A percentile compares a stretch with the other conserved stretches of the same genome.
phyloP scores from a whole-genome alignment of 2,329 filamentous ascomycete genomes.

The Fusarium chuoi region DNA sequence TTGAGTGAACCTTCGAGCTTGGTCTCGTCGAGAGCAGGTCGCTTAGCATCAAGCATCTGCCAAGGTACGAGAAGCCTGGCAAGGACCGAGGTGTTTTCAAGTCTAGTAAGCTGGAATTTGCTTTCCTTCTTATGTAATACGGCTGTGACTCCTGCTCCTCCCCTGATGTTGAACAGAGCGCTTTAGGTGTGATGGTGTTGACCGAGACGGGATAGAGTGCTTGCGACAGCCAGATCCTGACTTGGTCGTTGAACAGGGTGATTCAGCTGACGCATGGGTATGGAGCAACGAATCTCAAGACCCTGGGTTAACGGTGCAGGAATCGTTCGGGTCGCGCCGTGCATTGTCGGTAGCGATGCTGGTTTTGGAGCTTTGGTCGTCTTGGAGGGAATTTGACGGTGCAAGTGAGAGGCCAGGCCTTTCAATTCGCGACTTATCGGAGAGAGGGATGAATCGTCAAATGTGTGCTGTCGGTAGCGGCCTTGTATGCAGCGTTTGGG shows the following conservation, averaged over 20 bases:
- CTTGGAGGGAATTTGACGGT: background rate
- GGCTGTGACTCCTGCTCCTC: background rate
- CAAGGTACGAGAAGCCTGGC: rapidly evolving
- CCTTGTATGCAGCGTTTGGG: background rate
- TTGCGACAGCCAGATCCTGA: background rate
- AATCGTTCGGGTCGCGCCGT: background rate
- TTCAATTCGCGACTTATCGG: rapidly evolving
- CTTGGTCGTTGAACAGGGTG: background rate
- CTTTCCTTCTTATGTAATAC: too few relatives aligned
- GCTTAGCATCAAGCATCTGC: too few relatives aligned
- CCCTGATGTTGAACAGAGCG: background rate
- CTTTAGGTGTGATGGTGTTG: rapidly evolving
- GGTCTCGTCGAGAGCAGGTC: too few relatives aligned
- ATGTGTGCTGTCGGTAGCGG: background rate
- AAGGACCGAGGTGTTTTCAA: rapidly evolving
- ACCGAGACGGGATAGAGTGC: background rate
- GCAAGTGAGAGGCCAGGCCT: background rate
- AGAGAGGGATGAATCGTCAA: rapidly evolving
- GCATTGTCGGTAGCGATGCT: background rate
- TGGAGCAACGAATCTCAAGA: background rate
- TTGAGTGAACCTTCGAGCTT: too few relatives aligned
- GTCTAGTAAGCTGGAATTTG: rapidly evolving
- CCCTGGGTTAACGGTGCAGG: background rate
- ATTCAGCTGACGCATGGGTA: background rate
- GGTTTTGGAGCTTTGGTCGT: background rate